A percentile compares a stretch with the other conserved stretches of the same genome.
phyloP scores from a whole-genome alignment of 1,139 yeast species.

The Trichomonascaceae sp. region DNA sequence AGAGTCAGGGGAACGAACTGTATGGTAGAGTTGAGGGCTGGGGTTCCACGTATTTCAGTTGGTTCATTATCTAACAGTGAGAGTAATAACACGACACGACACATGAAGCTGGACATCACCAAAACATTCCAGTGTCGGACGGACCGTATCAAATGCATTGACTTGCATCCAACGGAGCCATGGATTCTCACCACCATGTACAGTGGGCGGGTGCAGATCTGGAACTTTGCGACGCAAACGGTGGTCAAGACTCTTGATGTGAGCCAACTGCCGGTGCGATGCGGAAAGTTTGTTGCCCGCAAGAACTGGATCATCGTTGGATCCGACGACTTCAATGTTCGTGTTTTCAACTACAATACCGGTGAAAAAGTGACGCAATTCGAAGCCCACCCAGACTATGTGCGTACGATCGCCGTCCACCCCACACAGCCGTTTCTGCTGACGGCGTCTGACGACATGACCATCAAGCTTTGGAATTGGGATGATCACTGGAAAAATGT shows the following conservation, averaged over 20 bases:
- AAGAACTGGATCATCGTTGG: constrained; percentile 97
- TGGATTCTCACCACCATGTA: constrained; percentile 75
- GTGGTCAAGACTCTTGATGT: constrained; percentile 68
- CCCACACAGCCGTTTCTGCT: constrained; percentile 82
- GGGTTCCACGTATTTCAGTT: too few species aligned
- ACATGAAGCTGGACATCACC: constrained; percentile 2
- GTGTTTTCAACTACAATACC: constrained; percentile 90
- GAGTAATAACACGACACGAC: too few species aligned
- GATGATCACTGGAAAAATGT: constrained; percentile 82
- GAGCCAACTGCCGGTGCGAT: constrained; percentile 87
- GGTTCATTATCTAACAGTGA: too few species aligned
- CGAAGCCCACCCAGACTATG: constrained; percentile 97
- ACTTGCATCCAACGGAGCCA: constrained; percentile 95
- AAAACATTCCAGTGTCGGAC: constrained; percentile 59
- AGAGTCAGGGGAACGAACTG: too few species aligned
- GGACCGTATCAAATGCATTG: constrained; percentile 95
- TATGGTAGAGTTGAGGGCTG: too few species aligned
- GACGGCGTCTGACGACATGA: constrained; percentile 85
- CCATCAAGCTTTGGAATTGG: constrained; percentile 95
- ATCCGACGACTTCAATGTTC: constrained; percentile 84
- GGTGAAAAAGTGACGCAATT: constrained; percentile 89
- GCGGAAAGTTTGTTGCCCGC: constrained; percentile 89
- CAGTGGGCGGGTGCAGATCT: constrained; percentile 68
- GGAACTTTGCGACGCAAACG: constrained; percentile 75
- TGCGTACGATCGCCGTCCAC: constrained; percentile 85